A percentile compares a stretch with the other conserved stretches of the same genome.
These are phyloP conservation scores for Amanita muscaria DNA, from an alignment of 768 basidiomycete genomes.

Conservation along the genomic window DNA sequence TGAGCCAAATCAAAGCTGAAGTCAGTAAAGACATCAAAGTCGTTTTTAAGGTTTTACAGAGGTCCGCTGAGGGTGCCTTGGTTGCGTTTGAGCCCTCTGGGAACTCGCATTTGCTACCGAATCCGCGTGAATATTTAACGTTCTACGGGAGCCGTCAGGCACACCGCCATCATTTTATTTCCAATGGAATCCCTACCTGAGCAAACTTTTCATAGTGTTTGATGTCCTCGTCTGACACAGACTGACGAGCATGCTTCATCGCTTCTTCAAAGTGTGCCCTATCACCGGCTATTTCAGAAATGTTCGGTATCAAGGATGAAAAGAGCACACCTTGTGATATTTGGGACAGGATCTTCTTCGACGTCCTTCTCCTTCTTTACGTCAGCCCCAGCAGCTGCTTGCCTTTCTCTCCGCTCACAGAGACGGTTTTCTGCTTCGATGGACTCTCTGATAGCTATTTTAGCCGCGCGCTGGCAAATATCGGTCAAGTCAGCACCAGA, in stretches of 20 bases:
- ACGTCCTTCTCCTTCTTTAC: constrained; percentile 65
- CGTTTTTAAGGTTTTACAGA: too few species aligned
- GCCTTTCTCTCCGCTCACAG: constrained; percentile 74
- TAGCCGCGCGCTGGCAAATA: constrained; percentile 96
- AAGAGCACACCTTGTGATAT: constrained; percentile 60
- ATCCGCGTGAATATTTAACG: constrained; percentile 83
- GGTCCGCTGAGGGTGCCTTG: constrained; percentile 22
- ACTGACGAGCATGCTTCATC: constrained; percentile 95
- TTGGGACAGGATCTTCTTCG: constrained; percentile 78
- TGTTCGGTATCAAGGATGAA: constrained; percentile 1
- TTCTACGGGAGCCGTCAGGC: constrained; percentile 40
- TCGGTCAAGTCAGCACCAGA: constrained; percentile 99
- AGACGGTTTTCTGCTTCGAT: constrained; percentile 88
- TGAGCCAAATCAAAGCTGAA: too few species aligned
- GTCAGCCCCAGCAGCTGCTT: constrained; percentile 65
- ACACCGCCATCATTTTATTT: background rate
- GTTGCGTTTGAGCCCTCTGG: constrained; percentile 61
- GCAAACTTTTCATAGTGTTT: constrained; percentile 98
- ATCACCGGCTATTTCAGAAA: constrained; percentile 7
- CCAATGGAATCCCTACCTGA: constrained; percentile 43
- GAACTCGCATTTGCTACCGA: constrained; percentile 98
- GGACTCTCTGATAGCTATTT: constrained; percentile 90
- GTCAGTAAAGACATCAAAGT: too few species aligned
- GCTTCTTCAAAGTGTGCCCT: constrained; percentile 97
- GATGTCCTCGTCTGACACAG: constrained; percentile 94